Base-by-base conservation (phyloP, 148 eudicot species). In the Rhododendron mucronatum region DNA sequence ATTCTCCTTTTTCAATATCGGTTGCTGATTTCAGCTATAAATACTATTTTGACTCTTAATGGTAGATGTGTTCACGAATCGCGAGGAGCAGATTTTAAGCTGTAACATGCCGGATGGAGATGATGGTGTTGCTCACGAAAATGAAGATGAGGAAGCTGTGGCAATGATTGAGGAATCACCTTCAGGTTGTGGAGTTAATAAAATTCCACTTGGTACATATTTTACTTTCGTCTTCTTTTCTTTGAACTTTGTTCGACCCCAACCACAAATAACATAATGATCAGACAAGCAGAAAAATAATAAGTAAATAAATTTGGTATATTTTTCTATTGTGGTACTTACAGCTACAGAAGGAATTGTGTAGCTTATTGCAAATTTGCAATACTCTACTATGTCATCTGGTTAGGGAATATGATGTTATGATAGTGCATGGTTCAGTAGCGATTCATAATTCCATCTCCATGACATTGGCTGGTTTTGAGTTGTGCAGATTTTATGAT, bases 61-160 rank as follows among this genome's bases (percentile, higher is more conserved):
- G 91, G 84, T 82, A 53, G 93, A 91, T 80, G 87, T 86, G 61
- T 75, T 84, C 28, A 91, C 87, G 85, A 88, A 91, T 82, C 88
- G 91, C 61, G 99, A 95, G 87, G 99, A 94, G 89, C 95, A 92
- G 87, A 89, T 94, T 86, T 88, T 94, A 82, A 90, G 89, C 83
- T 88, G 89, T 63, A 82, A 84, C 83, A 90, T 92, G 88, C 91
- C 91, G 44, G 96, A 94, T 84, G 88, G 88, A 59, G 98, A 94
- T 82, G 95, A 95, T 86, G 93, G 87, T 89, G 84, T 92, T 88
- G 89, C 86, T 28, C 89, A 89, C 82, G 99, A 90, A 78, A 93
- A 94, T 85, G 94, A 95, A 81, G 98, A 93, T 4, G 98, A 96
- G 80, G 99, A 95, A 85, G 90, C 90, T 48, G 98, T 92, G 69